A percentile compares a stretch with the other conserved stretches of the same genome.
These are phyloP conservation scores for Nymphaea thermarum DNA, from an alignment of 164 flowering plant genomes.

Conservation along the genomic window DNA sequence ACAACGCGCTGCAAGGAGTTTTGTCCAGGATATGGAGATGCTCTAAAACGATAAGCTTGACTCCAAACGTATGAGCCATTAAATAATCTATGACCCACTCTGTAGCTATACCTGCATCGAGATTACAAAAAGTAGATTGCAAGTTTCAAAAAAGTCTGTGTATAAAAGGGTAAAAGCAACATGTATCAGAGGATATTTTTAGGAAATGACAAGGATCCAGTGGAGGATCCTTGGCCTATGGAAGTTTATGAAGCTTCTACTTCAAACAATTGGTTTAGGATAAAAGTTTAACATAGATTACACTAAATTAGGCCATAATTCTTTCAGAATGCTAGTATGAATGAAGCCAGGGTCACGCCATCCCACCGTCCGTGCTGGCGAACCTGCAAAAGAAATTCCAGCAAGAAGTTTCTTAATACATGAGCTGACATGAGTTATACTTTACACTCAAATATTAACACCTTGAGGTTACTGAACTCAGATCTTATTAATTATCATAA, in stretches of 20 bases:
- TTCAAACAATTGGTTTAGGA: neutral
- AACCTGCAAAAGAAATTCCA: constrained; percentile 31
- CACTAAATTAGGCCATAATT: constrained; percentile 70
- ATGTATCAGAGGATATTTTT: no score
- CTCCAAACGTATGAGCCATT: constrained; percentile 32
- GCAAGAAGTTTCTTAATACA: neutral
- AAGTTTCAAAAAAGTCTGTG: neutral
- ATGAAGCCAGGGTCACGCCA: constrained; percentile 98
- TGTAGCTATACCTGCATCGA: constrained; percentile 31
- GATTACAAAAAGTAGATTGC: neutral
- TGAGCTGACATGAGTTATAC: no score
- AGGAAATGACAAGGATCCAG: neutral
- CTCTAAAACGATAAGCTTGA: constrained; percentile 20
- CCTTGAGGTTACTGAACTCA: no score
- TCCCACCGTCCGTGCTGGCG: constrained; percentile 92
- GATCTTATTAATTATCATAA: no score
- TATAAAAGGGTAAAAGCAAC: no score
- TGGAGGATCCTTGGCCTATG: neutral
- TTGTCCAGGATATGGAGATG: constrained; percentile 44
- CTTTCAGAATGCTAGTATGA: constrained; percentile 74
- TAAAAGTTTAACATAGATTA: constrained; percentile 11
- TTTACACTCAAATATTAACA: no score
- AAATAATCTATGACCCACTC: constrained; percentile 26
- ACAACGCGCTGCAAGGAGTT: constrained; percentile 32
- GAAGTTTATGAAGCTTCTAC: neutral